phyloP scores from a whole-genome alignment of 2,329 filamentous ascomycete species.

The Cladophialophora immunda region DNA sequence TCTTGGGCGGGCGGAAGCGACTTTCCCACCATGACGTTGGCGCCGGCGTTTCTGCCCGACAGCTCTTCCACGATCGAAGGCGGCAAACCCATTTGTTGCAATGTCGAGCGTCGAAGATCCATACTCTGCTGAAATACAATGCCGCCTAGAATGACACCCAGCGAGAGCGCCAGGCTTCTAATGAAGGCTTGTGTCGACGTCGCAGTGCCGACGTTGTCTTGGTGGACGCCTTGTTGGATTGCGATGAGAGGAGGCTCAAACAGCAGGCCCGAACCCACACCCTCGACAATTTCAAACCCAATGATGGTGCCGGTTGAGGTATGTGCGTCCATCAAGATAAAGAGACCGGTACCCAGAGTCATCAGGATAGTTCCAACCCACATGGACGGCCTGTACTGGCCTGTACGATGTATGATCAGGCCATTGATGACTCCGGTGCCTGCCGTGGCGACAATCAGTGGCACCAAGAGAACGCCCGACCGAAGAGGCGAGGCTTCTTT shows the following conservation, averaged over 20 bases:
- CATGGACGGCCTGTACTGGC: conserved; percentile 58
- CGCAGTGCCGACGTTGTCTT: conserved; percentile 63
- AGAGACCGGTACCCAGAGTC: conserved; percentile 58
- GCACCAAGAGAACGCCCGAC: conserved; percentile 65
- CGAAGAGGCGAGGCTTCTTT: conserved; percentile 69
- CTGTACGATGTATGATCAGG: conserved; percentile 60
- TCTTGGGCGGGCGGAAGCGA: conserved; percentile 45
- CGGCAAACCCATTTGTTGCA: conserved; percentile 42
- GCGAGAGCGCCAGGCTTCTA: conserved; percentile 65
- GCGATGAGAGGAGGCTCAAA: conserved; percentile 66
- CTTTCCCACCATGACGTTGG: conserved; percentile 42
- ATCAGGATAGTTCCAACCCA: conserved; percentile 54
- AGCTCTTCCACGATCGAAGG: conserved; percentile 34
- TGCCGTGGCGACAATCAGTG: conserved; percentile 62
- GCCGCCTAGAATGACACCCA: conserved; percentile 67
- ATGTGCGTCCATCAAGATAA: conserved; percentile 51
- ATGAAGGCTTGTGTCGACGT: conserved; percentile 70
- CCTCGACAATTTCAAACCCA: conserved; percentile 52
- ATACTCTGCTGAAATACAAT: conserved; percentile 57
- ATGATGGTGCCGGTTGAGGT: conserved; percentile 58
- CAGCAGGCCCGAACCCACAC: conserved; percentile 57
- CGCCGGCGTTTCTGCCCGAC: conserved; percentile 42
- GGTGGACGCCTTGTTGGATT: conserved; percentile 61
- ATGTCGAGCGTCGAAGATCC: conserved; percentile 34
- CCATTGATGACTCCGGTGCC: conserved; percentile 57